These are phyloP conservation scores for Astragalus membranaceus DNA, from an alignment of 306 rosid species.

Conservation along the genomic window DNA sequence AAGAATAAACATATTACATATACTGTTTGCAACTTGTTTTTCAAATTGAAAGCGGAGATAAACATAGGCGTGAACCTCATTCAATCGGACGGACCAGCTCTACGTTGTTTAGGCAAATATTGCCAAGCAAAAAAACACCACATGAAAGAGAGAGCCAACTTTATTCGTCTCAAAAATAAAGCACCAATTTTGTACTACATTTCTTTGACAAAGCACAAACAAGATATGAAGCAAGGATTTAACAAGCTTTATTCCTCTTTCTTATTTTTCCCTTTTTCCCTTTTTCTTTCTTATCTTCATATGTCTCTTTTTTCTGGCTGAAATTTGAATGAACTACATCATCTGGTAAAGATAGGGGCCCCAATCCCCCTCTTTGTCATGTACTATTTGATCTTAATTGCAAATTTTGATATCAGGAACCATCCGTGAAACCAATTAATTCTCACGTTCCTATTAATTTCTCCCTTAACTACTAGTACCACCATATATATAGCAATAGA, in stretches of 20 bases:
- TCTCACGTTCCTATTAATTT: background rate
- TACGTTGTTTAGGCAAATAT: background rate
- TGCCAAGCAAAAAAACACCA: background rate
- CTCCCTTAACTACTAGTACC: background rate
- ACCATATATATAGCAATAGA: background rate
- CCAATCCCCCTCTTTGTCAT: background rate
- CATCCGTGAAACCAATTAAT: background rate
- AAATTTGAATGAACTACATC: constrained; percentile 3
- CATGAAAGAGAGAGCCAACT: constrained; percentile 13
- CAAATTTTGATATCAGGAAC: constrained; percentile 8
- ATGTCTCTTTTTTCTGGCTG: background rate
- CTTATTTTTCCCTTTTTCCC: background rate
- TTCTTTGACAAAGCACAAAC: constrained; percentile 6
- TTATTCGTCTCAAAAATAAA: constrained; percentile 8
- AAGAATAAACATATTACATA: too few relatives aligned
- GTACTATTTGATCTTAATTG: background rate
- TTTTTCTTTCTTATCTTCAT: background rate
- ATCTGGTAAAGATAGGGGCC: background rate
- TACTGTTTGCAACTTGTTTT: background rate
- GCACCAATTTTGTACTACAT: background rate
- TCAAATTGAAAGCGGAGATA: background rate
- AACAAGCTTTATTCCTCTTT: constrained; percentile 8
- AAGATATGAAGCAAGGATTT: constrained; percentile 1
- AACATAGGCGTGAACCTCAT: background rate
- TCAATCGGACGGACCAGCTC: background rate